phyloP scores from a whole-genome alignment of 768 basidiomycete genomes.

The Lentinula boryana region DNA sequence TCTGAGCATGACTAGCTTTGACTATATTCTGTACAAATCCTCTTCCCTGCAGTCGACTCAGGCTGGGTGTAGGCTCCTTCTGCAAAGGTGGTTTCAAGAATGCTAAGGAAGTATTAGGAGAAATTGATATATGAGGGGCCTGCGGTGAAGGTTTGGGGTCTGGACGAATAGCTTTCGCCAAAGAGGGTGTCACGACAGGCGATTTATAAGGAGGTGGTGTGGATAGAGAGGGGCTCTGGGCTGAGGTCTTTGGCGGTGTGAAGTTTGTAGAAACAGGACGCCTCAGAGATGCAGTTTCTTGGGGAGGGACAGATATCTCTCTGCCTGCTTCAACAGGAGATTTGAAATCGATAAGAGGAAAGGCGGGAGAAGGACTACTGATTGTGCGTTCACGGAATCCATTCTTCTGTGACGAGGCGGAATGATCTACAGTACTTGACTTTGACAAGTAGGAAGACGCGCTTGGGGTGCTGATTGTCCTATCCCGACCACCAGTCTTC shows the following conservation, averaged over 20 bases:
- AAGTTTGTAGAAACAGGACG: slow-evolving; percentile 9
- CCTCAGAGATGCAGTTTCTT: not conserved
- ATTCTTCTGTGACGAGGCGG: not conserved
- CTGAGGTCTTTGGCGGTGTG: slow-evolving; percentile 9
- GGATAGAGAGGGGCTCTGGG: not conserved
- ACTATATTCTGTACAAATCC: slow-evolving; percentile 85
- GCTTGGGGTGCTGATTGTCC: slow-evolving; percentile 45
- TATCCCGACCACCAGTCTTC: slow-evolving; percentile 37
- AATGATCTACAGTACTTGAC: not conserved
- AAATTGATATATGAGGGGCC: slow-evolving; percentile 36
- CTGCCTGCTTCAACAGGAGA: not conserved
- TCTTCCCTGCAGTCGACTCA: slow-evolving; percentile 76
- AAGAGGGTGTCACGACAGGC: slow-evolving; percentile 31
- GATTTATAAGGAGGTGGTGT: slow-evolving; percentile 27
- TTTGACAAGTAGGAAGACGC: not conserved
- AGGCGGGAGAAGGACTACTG: not conserved
- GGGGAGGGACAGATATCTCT: slow-evolving; percentile 4
- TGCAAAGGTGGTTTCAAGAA: slow-evolving; percentile 49
- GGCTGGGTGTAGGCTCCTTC: slow-evolving; percentile 77
- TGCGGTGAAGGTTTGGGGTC: slow-evolving; percentile 37
- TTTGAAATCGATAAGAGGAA: not conserved
- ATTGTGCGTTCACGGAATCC: not conserved
- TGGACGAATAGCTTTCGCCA: slow-evolving; percentile 51
- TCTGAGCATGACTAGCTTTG: slow-evolving; percentile 54
- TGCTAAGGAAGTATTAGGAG: slow-evolving; percentile 44